Conservation (phyloP, 495 filamentous ascomycete species). For the Opeltia flavorubescens region DNA sequence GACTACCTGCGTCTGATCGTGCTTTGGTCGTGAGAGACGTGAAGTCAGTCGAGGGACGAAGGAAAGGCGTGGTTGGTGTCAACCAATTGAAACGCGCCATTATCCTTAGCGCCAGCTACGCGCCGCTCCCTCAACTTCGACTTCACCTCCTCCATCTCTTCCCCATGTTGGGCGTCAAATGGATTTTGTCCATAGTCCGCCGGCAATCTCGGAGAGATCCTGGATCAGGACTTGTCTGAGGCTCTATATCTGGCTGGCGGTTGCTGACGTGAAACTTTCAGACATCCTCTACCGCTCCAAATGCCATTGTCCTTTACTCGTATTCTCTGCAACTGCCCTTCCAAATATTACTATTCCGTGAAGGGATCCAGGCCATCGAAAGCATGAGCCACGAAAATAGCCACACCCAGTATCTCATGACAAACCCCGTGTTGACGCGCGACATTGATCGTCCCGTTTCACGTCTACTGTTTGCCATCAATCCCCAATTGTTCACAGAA, state of each 20-base stretch:
- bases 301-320: not conserved
- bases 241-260: conserved; percentile 13
- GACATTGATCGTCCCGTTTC: conserved; percentile 17
- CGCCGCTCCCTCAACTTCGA: not conserved
- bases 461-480: not conserved
- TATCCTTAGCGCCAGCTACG: conserved; percentile 1
- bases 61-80: not conserved
- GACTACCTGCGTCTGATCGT: not conserved
- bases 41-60: not conserved
- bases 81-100: not conserved
- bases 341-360: no score
- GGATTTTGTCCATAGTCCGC: not conserved
- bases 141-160: not conserved
- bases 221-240: not conserved
- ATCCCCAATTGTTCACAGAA: not conserved
- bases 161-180: conserved; percentile 4
- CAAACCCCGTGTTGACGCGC: conserved; percentile 14
- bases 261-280: conserved; percentile 5
- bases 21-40: not conserved
- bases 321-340: no score
- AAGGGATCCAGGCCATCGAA: no score
- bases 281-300: not conserved
- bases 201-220: conserved; percentile 1
- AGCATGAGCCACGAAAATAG: not conserved
- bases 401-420: not conserved